These are phyloP conservation scores for Venturia aucupariae DNA, from an alignment of 2,329 filamentous ascomycete genomes.

Conservation along the genomic window DNA sequence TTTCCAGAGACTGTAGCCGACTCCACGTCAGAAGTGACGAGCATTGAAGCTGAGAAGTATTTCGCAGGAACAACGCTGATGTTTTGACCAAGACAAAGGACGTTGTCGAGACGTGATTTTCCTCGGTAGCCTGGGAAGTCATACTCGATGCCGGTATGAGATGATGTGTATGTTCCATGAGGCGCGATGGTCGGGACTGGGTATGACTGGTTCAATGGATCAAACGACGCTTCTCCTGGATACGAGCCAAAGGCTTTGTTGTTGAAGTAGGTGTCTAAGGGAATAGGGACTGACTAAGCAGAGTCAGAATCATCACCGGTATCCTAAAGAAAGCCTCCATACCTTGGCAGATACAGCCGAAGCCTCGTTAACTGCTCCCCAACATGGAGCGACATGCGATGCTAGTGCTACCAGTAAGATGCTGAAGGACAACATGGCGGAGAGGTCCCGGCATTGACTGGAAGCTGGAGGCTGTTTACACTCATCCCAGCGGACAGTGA, in stretches of 20 bases:
- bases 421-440: neutral
- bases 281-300: slow-evolving; percentile 18
- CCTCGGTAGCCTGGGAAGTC: slow-evolving; percentile 33
- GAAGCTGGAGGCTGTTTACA: neutral
- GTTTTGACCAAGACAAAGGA: slow-evolving; percentile 34
- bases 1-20: slow-evolving; percentile 32
- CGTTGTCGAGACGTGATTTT: slow-evolving; percentile 29
- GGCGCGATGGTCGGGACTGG: slow-evolving; percentile 26
- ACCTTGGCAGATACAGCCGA: neutral
- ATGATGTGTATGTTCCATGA: slow-evolving; percentile 31
- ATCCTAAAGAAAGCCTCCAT: neutral
- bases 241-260: slow-evolving; percentile 39
- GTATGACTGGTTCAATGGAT: slow-evolving; percentile 34
- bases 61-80: slow-evolving; percentile 26
- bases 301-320: neutral
- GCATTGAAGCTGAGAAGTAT: slow-evolving; percentile 37
- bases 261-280: slow-evolving; percentile 33
- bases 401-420: neutral
- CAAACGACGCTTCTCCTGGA: slow-evolving; percentile 39
- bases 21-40: slow-evolving; percentile 35
- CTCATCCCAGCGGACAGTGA: neutral
- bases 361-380: neutral
- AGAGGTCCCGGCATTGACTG: neutral
- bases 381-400: neutral
- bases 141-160: slow-evolving; percentile 34